Percentiles rank a stretch among this genome's conserved stretches.
Evolutionary conservation across 2,329 filamentous ascomycete genomes (phyloP).

Genomic region (Lecanicillium sp.): DNA sequence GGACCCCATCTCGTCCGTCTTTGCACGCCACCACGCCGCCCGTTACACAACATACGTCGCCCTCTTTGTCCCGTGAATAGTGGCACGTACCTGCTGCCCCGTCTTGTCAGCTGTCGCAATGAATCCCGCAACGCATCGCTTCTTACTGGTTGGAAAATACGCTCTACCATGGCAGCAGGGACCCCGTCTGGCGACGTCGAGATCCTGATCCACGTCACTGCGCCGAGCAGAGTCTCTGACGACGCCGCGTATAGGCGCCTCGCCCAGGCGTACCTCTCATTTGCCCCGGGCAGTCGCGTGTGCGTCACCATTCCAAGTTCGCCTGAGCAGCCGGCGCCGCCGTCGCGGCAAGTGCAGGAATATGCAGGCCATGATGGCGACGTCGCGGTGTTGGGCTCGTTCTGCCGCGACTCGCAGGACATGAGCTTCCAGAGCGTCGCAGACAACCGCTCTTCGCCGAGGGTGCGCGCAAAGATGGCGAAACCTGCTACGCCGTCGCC

Average conservation of each 20-base stretch:
- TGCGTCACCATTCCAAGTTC: slow-evolving; percentile 2
- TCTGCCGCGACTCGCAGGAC: slow-evolving; percentile 30
- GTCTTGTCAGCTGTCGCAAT: too few species aligned
- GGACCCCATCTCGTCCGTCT: too few species aligned
- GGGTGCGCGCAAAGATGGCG: slow-evolving; percentile 15
- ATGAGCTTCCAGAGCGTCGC: slow-evolving; percentile 40
- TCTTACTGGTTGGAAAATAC: not conserved
- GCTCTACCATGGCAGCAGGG: not conserved
- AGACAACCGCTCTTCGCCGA: slow-evolving; percentile 37
- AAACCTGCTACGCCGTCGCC: not conserved
- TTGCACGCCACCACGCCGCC: too few species aligned
- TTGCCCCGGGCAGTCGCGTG: slow-evolving; percentile 27
- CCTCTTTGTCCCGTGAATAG: too few species aligned
- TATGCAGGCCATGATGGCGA: not conserved
- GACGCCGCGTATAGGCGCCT: slow-evolving; percentile 45
- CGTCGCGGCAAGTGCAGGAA: not conserved
- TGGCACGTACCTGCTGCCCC: too few species aligned
- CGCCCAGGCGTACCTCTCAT: slow-evolving; percentile 46
- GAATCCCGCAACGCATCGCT: not conserved
- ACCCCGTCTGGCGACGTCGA: slow-evolving; percentile 32
- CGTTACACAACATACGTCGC: too few species aligned
- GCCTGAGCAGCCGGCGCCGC: slow-evolving; percentile 3
- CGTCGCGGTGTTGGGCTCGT: slow-evolving; percentile 17
- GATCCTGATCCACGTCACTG: slow-evolving; percentile 51
- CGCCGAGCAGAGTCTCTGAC: slow-evolving; percentile 42